These are phyloP conservation scores for Pseudogymnoascus destructans DNA, from an alignment of 2,329 filamentous ascomycete species.

Conservation along the genomic window DNA sequence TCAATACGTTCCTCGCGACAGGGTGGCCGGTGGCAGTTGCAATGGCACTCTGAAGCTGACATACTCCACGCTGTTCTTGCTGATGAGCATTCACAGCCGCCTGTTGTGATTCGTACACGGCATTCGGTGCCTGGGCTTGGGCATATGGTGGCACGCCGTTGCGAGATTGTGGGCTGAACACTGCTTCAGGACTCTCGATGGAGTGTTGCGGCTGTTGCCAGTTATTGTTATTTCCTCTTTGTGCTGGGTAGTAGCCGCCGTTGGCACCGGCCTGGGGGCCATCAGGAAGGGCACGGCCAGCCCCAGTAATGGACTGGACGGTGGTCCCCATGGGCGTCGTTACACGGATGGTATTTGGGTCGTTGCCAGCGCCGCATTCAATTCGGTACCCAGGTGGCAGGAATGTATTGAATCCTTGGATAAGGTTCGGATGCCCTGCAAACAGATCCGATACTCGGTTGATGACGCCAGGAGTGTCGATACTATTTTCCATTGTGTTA, in stretches of 20 bases:
- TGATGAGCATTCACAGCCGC: conserved; percentile 37
- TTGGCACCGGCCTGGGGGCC: conserved; percentile 16
- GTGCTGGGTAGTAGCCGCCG: conserved; percentile 30
- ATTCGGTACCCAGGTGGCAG: conserved; percentile 91
- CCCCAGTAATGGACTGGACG: conserved; percentile 64
- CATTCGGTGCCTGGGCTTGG: conserved; percentile 28
- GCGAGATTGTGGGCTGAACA: conserved; percentile 46
- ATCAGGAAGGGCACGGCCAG: conserved; percentile 33
- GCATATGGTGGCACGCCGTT: conserved; percentile 35
- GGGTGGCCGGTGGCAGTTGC: conserved; percentile 28
- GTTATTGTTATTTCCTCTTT: conserved; percentile 27
- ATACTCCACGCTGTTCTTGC: conserved; percentile 52
- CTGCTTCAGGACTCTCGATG: conserved; percentile 48
- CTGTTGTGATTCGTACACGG: conserved; percentile 30
- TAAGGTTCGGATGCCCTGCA: conserved; percentile 85
- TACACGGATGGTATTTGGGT: conserved; percentile 90
- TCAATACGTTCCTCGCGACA: conserved; percentile 40
- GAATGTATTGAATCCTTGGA: conserved; percentile 98
- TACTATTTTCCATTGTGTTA: conserved; percentile 35
- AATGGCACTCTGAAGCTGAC: conserved; percentile 51
- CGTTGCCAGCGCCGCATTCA: conserved; percentile 85
- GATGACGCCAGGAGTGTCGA: conserved; percentile 95
- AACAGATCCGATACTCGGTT: conserved; percentile 93
- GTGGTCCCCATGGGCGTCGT: conserved; percentile 98
- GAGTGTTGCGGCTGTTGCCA: conserved; percentile 45